phyloP scores from a whole-genome alignment of 805 yeast genomes.

The Kodamaea nitidulidarum region DNA sequence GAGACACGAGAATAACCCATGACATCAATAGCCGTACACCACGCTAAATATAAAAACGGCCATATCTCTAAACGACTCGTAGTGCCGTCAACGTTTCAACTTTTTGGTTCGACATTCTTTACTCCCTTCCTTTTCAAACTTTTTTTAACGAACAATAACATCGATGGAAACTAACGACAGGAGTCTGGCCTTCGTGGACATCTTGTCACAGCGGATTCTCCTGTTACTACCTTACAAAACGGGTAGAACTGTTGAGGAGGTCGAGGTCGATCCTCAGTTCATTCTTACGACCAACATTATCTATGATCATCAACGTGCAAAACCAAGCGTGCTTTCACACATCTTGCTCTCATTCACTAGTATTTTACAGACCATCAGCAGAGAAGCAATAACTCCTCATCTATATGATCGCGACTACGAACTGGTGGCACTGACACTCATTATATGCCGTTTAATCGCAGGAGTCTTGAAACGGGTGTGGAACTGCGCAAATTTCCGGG shows the following conservation, averaged over 20 bases:
- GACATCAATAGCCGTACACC: no score
- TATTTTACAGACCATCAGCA: constrained; percentile 22
- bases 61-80: no score
- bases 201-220: constrained; percentile 27
- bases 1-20: no score
- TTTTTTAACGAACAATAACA: constrained; percentile 1
- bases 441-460: constrained; percentile 29
- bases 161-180: constrained; percentile 3
- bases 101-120: not conserved
- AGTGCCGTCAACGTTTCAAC: no score
- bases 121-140: not conserved
- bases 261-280: constrained; percentile 40
- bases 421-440: constrained; percentile 27
- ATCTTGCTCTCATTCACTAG: constrained; percentile 21
- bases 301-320: constrained; percentile 14
- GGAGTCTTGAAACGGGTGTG: constrained; percentile 27
- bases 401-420: constrained; percentile 29
- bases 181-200: constrained; percentile 18
- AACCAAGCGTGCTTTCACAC: constrained; percentile 16
- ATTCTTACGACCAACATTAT: constrained; percentile 29
- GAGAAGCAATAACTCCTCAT: constrained; percentile 18
- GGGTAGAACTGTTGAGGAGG: constrained; percentile 36
- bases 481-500: constrained; percentile 19
- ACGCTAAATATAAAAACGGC: no score
- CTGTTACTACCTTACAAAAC: constrained; percentile 36